Conservation (phyloP, 2,329 filamentous ascomycete species). For the Colletotrichum sansevieriae region DNA sequence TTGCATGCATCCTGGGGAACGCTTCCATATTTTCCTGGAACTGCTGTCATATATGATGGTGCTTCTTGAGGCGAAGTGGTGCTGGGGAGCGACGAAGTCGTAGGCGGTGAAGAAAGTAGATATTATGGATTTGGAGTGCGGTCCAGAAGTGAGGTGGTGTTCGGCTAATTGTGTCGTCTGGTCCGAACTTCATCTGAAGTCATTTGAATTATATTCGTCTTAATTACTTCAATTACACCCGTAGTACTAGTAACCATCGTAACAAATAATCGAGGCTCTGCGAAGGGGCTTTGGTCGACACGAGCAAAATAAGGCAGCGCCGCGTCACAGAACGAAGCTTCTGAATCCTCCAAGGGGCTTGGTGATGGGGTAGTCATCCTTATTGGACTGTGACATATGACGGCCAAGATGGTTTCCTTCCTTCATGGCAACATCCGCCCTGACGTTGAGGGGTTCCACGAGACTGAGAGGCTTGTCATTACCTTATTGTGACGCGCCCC, state of each 20-base stretch:
- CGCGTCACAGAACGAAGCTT: constrained; percentile 20
- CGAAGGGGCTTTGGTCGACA: constrained; percentile 1
- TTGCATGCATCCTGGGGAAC: constrained; percentile 51
- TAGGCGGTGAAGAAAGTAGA: not conserved
- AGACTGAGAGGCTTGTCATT: not conserved
- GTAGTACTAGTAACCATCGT: not conserved
- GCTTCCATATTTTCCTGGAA: constrained; percentile 50
- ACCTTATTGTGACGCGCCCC: constrained; percentile 1
- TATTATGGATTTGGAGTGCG: constrained; percentile 4
- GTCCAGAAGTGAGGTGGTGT: not conserved
- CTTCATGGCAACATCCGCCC: not conserved
- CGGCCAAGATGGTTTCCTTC: not conserved
- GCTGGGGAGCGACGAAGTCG: constrained; percentile 3
- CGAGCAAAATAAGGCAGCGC: not conserved
- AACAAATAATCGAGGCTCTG: constrained; percentile 8
- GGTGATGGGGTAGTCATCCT: not conserved
- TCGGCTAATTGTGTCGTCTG: constrained; percentile 5
- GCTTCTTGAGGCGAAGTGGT: constrained; percentile 14
- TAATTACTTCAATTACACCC: not conserved
- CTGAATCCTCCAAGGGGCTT: constrained; percentile 16
- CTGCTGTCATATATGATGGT: constrained; percentile 48
- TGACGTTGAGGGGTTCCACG: not conserved
- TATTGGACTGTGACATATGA: not conserved
- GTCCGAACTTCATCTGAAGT: constrained; percentile 31
- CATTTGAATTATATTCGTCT: not conserved